These are phyloP conservation scores for Aspergillus sp. DNA, from an alignment of 2,329 filamentous ascomycete species.

Conservation along the genomic window DNA sequence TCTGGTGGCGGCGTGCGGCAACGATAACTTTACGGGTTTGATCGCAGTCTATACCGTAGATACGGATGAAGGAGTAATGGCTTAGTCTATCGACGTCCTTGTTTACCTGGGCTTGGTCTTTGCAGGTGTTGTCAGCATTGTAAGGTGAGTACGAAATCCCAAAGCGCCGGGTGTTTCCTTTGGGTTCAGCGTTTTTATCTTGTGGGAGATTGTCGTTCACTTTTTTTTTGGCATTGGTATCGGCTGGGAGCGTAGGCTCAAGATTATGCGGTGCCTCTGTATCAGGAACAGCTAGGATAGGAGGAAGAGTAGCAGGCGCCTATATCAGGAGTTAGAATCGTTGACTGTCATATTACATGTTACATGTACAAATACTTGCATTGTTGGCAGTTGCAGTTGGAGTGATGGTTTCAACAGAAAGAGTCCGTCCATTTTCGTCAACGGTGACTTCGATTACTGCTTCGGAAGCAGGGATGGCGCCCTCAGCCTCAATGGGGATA, in stretches of 20 bases:
- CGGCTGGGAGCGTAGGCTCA: neutral
- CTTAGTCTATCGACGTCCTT: conserved; percentile 61
- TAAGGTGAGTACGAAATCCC: conserved; percentile 63
- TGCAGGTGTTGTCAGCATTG: conserved; percentile 62
- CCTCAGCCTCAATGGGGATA: conserved; percentile 33
- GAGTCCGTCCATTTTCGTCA: conserved; percentile 55
- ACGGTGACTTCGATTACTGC: conserved; percentile 50
- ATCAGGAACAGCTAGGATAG: conserved; percentile 4
- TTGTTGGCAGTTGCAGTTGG: conserved; percentile 8
- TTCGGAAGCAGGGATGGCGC: conserved; percentile 35
- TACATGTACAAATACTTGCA: conserved; percentile 11
- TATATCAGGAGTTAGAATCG: neutral
- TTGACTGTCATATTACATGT: neutral
- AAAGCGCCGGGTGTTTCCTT: conserved; percentile 23
- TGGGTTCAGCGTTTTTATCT: neutral
- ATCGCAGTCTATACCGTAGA: conserved; percentile 79
- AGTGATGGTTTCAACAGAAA: conserved; percentile 41
- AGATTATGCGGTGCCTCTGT: neutral
- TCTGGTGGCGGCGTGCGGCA: conserved; percentile 62
- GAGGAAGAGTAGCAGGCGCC: conserved; percentile 1
- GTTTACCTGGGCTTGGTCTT: conserved; percentile 61
- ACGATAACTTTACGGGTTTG: conserved; percentile 64
- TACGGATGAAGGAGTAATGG: conserved; percentile 65
- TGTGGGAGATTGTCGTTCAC: conserved; percentile 7
- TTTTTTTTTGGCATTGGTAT: neutral